Conservation (phyloP, 2,329 filamentous ascomycete genomes). For the Lasiodiplodia sp. region DNA sequence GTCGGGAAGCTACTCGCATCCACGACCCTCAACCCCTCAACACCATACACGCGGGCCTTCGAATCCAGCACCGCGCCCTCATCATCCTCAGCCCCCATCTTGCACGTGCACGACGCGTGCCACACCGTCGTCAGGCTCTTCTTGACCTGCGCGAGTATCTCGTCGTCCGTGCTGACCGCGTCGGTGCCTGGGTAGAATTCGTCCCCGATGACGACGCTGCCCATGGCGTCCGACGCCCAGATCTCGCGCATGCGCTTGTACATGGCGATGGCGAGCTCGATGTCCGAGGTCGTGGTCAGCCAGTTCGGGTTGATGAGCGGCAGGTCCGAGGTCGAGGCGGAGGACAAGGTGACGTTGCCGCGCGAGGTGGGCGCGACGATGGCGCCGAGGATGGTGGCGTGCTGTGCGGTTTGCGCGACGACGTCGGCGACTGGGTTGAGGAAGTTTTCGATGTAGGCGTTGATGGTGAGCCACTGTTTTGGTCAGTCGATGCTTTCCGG, state of each 20-base stretch:
- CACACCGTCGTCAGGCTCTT: constrained; percentile 40
- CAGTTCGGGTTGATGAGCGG: constrained; percentile 47
- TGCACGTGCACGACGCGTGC: constrained; percentile 48
- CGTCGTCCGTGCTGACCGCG: constrained; percentile 36
- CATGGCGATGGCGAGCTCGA: constrained; percentile 41
- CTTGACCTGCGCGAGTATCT: constrained; percentile 38
- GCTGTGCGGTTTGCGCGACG: constrained; percentile 40
- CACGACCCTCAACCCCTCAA: constrained; percentile 48
- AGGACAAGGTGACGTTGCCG: constrained; percentile 46
- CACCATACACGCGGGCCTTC: constrained; percentile 47
- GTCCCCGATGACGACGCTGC: constrained; percentile 35
- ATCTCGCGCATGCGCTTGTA: constrained; percentile 43
- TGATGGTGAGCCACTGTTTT: constrained; percentile 35
- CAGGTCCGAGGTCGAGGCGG: constrained; percentile 35
- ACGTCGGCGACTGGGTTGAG: constrained; percentile 34
- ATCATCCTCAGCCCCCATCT: constrained; percentile 47
- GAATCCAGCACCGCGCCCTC: constrained; percentile 47
- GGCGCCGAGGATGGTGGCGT: constrained; percentile 42
- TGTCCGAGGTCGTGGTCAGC: constrained; percentile 44
- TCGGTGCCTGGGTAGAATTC: constrained; percentile 40
- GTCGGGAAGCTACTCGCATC: constrained; percentile 45
- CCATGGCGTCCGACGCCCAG: constrained; percentile 37
- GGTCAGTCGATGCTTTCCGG: background rate
- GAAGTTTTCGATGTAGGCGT: constrained; percentile 35
- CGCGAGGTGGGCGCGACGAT: constrained; percentile 45